A percentile compares a stretch with the other conserved stretches of the same genome.
phyloP scores from a whole-genome alignment of 768 basidiomycete species.

The Russula olivacea region DNA sequence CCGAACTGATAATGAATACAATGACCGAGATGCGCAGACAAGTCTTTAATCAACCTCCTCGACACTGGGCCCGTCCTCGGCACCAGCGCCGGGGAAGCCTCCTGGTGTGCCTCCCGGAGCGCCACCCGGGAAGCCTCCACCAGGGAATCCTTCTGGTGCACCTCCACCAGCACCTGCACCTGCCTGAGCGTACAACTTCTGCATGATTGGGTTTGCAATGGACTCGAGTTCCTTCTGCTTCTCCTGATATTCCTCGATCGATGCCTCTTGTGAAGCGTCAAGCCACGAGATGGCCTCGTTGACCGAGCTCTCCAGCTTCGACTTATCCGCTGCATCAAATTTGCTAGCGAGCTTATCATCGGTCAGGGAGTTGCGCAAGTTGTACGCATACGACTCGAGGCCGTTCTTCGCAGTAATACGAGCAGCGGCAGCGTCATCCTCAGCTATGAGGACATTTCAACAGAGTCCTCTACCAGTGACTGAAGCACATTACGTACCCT shows the following conservation, averaged over 20 bases:
- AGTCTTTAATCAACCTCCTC: conserved; percentile 77
- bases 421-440: conserved; percentile 80
- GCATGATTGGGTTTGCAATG: conserved; percentile 72
- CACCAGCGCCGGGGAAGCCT: conserved; percentile 44
- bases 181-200: conserved; percentile 57
- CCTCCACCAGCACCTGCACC: conserved; percentile 52
- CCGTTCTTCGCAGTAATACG: conserved; percentile 86
- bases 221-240: conserved; percentile 91
- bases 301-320: conserved; percentile 73
- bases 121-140: conserved; percentile 36
- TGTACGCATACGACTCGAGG: conserved; percentile 93
- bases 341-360: conserved; percentile 86
- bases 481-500: conserved; percentile 40
- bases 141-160: conserved; percentile 44
- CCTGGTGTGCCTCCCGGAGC: conserved; percentile 58
- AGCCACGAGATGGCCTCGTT: conserved; percentile 84
- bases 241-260: conserved; percentile 89
- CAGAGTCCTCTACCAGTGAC: not conserved
- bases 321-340: conserved; percentile 81
- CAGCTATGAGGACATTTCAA: conserved; percentile 41
- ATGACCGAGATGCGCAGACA: conserved; percentile 21
- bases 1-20: conserved; percentile 25
- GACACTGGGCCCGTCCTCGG: conserved; percentile 82
- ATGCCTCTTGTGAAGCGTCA: conserved; percentile 80
- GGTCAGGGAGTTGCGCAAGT: conserved; percentile 81